Evolutionary conservation across 805 yeast species (phyloP).

Genomic region (Candida parachauliodes): DNA sequence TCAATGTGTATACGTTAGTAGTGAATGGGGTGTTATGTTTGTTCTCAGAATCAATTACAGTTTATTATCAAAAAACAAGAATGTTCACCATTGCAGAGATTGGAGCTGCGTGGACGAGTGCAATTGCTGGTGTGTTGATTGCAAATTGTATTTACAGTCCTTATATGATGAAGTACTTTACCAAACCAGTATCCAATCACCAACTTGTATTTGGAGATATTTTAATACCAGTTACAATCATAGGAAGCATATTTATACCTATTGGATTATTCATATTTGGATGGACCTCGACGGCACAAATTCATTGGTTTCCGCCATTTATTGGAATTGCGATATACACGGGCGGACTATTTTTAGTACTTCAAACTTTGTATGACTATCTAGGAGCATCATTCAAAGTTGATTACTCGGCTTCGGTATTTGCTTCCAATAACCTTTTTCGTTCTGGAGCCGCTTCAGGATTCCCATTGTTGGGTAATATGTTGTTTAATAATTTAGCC

Average conservation of each 20-base stretch:
- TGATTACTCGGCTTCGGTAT: conserved; percentile 48
- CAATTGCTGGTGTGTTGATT: conserved; percentile 45
- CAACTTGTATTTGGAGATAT: conserved; percentile 31
- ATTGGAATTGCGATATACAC: conserved; percentile 41
- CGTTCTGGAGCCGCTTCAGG: conserved; percentile 48
- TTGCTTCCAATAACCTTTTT: conserved; percentile 52
- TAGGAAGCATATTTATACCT: conserved; percentile 37
- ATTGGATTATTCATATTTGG: conserved; percentile 45
- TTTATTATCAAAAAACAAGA: conserved; percentile 44
- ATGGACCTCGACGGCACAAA: conserved; percentile 39
- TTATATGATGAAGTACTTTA: conserved; percentile 21
- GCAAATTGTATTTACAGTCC: conserved; percentile 32
- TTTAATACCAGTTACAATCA: conserved; percentile 34
- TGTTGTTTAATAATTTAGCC: conserved; percentile 52
- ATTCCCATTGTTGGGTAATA: conserved; percentile 61
- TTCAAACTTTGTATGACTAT: conserved; percentile 51
- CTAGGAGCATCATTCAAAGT: conserved; percentile 43
- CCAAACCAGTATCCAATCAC: conserved; percentile 16
- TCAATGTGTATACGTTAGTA: conserved; percentile 49
- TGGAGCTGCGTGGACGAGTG: conserved; percentile 47
- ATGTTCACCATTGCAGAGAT: conserved; percentile 45
- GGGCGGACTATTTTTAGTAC: conserved; percentile 39
- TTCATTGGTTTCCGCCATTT: conserved; percentile 50
- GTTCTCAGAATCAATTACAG: conserved; percentile 61
- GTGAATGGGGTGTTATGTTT: conserved; percentile 50